Evolutionary conservation across 2,329 filamentous ascomycete species (phyloP), one percentile per base, ranked within the genome.

Genomic region (Xylaria hypoxylon): DNA sequence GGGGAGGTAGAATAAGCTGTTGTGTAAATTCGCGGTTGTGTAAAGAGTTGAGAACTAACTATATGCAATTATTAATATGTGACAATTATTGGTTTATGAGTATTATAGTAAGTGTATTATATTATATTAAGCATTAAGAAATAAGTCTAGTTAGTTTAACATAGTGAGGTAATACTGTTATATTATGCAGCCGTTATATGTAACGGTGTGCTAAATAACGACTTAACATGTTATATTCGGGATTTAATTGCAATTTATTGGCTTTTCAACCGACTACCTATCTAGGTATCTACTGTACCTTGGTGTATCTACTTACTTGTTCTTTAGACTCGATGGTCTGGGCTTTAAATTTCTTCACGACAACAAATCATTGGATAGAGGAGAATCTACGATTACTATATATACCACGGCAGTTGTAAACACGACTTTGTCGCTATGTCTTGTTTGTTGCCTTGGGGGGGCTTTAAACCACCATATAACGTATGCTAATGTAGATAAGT

Each of bases 181-280:
- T n/a, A n/a, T n/a, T 44, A 45, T 28, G 28, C 33, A 33, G 55
- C 17, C 22, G 31, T 13, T 11, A 47, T n/a, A 24, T 24, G 26
- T 22, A 47, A 17, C 28, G 6, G 19, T 26, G 47, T 58, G 58
- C 56, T 56, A 28, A 56, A 26, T 31, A 50, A 45, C 15, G 35
- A 55, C 47, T 48, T 59, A 11, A 40, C 44, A 59, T 63, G 35
- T 31, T 24, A 15, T 28, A 22, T 57, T 57, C 6, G n/a, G 24
- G 15, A 40, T 61, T 26, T 11, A 51, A 38, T 24, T 22, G 47
- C 55, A 52, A 50, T 52, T 40, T 52, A 51, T 47, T 52, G 56
- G 56, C 38, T 60, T 28, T 44, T 26, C 58, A 53, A 35, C 64
- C 55, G 60, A n/a, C n/a, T n/a, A n/a, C 59, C 50, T 47, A n/a